Evolutionary conservation across 129 eudicot genomes (phyloP), one percentile per base, ranked within the genome.

Genomic region (Helianthus tuberosus): DNA sequence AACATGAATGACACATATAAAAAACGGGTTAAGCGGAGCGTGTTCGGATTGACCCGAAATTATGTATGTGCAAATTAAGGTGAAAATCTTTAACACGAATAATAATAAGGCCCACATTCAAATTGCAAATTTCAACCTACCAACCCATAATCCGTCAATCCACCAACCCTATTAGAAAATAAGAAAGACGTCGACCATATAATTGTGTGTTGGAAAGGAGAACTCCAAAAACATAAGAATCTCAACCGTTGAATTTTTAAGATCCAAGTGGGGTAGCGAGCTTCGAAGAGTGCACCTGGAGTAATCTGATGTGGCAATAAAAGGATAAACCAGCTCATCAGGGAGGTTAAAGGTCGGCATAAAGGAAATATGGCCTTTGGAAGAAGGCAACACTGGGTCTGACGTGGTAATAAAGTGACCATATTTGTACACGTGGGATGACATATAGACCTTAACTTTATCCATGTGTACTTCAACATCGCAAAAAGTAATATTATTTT

Each of bases 251-350:
- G 14, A 6, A 46, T 14, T 14, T 4, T 29, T 52, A 55, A 4
- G 8, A 44, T 79, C 61, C 51, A 64, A 52, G 61, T 64, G 39
- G 6, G 41, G 41, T 35, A 72, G 32, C 3, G 13, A 71, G 48
- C 16, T 68, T 48, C 47, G 11, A 39, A 41, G n/a, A 15, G 9
- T 69, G 49, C 36, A 75, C 9, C 47, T 13, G 9, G 32, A 12
- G 46, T 51, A 35, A 69, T 71, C 84, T 75, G 80, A 80, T 20
- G 53, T 65, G 74, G 84, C 74, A 53, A 62, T 51, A 51, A 71
- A 63, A 27, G 63, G 74, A 53, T 81, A 81, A 81, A 81, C 77
- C 84, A 75, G 48, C 84, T 81, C 74, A 75, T 81, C 81, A 47
- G 46, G 68, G 75, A 64, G 49, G 61, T 75, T 71, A 62, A 81